A percentile compares a stretch with the other conserved stretches of the same genome.
Evolutionary conservation across 2,329 filamentous ascomycete species (phyloP).

Genomic region (Calonectria hongkongensis): DNA sequence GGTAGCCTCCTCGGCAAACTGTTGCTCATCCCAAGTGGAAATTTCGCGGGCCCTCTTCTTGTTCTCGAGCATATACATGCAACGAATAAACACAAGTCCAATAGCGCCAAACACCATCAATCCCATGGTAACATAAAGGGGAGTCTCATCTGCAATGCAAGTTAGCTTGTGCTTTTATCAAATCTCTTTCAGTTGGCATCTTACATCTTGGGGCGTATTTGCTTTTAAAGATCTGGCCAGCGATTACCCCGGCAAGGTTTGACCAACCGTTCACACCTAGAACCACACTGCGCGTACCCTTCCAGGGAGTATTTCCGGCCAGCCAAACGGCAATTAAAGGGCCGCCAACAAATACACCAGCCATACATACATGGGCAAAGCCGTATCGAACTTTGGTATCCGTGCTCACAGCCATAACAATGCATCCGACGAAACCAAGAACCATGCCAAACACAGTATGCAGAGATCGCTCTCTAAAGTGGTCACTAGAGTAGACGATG

Average conservation of each 20-base stretch:
- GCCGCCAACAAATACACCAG: slow-evolving; percentile 11
- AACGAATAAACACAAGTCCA: slow-evolving; percentile 13
- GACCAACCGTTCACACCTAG: slow-evolving; percentile 16
- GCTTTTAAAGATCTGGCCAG: slow-evolving; percentile 20
- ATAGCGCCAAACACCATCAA: slow-evolving; percentile 8
- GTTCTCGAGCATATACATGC: slow-evolving; percentile 16
- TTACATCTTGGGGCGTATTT: slow-evolving; percentile 21
- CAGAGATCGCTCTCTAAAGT: slow-evolving; percentile 7
- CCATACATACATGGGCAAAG: slow-evolving; percentile 16
- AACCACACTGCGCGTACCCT: slow-evolving; percentile 10
- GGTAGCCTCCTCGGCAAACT: slow-evolving; percentile 17
- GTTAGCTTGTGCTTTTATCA: background rate
- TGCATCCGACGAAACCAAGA: background rate
- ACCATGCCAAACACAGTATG: slow-evolving; percentile 15
- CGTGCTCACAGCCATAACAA: slow-evolving; percentile 19
- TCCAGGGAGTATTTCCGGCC: slow-evolving; percentile 8
- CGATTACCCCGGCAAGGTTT: slow-evolving; percentile 3
- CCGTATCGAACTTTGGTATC: slow-evolving; percentile 1
- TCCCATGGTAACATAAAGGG: slow-evolving; percentile 18
- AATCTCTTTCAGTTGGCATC: background rate
- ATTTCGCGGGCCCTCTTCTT: slow-evolving; percentile 13
- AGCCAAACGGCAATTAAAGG: slow-evolving; percentile 18
- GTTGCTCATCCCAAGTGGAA: slow-evolving; percentile 15
- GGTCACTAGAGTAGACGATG: background rate
- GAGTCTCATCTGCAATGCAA: slow-evolving; percentile 4